Evolutionary conservation across 192 early-diverging fungal genomes (phyloP).

Genomic region (Linnemannia schmuckeri): DNA sequence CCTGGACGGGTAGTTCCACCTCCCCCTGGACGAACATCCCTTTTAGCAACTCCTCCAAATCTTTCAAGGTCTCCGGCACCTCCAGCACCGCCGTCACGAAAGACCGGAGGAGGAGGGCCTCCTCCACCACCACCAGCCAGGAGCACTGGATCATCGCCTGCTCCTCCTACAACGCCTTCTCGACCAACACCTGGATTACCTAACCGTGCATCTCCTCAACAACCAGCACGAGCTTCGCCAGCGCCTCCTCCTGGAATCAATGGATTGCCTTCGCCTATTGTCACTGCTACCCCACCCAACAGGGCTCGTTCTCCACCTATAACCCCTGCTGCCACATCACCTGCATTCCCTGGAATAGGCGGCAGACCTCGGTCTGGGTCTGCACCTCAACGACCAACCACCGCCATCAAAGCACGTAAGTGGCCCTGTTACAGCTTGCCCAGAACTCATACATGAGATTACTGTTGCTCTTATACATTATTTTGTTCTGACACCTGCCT

Average conservation of each 20-base stretch:
- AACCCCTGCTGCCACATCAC: not conserved
- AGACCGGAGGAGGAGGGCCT: slow-evolving; percentile 12
- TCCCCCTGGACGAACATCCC: slow-evolving; percentile 19
- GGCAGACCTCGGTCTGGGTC: slow-evolving; percentile 38
- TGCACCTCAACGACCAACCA: slow-evolving; percentile 32
- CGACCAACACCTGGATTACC: slow-evolving; percentile 40
- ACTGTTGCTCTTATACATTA: not conserved
- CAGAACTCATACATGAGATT: not conserved
- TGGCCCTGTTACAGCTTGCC: not conserved
- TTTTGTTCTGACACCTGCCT: not conserved
- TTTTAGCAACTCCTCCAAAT: slow-evolving; percentile 24
- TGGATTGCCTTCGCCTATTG: not conserved
- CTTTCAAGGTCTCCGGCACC: slow-evolving; percentile 27
- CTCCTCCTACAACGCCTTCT: slow-evolving; percentile 22
- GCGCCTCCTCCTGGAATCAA: slow-evolving; percentile 15
- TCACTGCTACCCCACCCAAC: slow-evolving; percentile 18
- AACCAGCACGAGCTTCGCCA: slow-evolving; percentile 25
- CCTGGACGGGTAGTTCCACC: slow-evolving; percentile 33
- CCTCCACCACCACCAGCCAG: slow-evolving; percentile 23
- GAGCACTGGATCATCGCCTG: slow-evolving; percentile 32
- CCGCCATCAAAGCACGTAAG: not conserved
- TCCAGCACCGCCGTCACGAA: slow-evolving; percentile 24
- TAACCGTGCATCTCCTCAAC: slow-evolving; percentile 26
- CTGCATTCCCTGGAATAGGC: slow-evolving; percentile 20
- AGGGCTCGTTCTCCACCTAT: slow-evolving; percentile 28